Conservation (phyloP, 306 rosid species). For the Rosa lucieae region DNA sequence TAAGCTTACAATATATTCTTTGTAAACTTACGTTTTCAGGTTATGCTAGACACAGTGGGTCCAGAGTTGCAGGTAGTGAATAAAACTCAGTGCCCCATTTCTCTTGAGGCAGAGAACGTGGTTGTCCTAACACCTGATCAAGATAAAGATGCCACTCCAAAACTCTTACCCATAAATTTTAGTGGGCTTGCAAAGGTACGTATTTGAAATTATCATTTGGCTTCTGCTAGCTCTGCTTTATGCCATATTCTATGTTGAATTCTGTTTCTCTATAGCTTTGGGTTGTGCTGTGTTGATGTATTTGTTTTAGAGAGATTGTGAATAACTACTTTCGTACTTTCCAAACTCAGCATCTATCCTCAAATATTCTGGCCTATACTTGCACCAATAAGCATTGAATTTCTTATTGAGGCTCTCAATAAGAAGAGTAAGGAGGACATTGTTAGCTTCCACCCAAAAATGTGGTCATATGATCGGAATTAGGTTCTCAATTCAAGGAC, state of each 20-base stretch:
- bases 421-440: not conserved
- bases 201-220: not conserved
- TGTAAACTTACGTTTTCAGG: constrained; percentile 42
- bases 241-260: not conserved
- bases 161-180: constrained; percentile 73
- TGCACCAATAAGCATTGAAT: not conserved
- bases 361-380: not conserved
- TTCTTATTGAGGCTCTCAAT: not conserved
- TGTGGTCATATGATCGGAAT: not conserved
- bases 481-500: not conserved
- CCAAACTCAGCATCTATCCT: not conserved
- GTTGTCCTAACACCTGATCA: constrained; percentile 70
- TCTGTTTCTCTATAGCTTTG: not conserved
- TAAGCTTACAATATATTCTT: constrained; percentile 7
- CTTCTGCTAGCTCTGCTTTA: not conserved
- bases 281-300: not conserved
- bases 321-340: not conserved
- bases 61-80: constrained; percentile 83
- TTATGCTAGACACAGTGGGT: constrained; percentile 89
- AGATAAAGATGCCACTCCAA: constrained; percentile 63
- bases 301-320: not conserved
- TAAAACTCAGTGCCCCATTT: constrained; percentile 58
- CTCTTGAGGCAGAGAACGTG: constrained; percentile 64
- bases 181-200: constrained; percentile 77
- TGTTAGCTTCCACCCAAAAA: not conserved